These are phyloP conservation scores for Symbiodinium pilosum DNA, from an alignment of 73 alveolate species.

Conservation along the genomic window DNA sequence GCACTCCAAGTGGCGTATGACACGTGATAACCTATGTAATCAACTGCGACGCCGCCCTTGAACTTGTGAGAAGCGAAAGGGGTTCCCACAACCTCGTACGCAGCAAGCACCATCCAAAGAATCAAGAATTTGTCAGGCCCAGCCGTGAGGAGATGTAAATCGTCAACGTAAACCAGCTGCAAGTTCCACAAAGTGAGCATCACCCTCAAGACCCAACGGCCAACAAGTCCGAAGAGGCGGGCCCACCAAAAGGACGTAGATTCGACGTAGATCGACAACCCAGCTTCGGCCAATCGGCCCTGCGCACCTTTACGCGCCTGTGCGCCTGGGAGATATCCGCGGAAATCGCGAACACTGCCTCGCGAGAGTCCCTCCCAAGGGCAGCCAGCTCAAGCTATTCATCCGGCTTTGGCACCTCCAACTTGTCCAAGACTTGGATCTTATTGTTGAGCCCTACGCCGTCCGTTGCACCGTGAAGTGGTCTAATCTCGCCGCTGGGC, in stretches of 20 bases:
- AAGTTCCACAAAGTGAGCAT: neutral
- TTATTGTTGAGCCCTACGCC: neutral
- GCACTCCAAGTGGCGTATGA: neutral
- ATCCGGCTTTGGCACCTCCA: constrained; percentile 12
- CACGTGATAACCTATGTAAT: constrained; percentile 6
- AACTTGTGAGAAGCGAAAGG: constrained; percentile 18
- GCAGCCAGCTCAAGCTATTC: neutral
- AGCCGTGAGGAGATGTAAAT: neutral
- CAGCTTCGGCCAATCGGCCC: neutral
- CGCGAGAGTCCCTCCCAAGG: neutral
- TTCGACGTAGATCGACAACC: neutral
- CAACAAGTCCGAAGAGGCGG: neutral
- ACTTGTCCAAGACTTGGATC: neutral
- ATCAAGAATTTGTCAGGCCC: neutral
- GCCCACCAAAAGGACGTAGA: neutral
- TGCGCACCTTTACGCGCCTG: neutral
- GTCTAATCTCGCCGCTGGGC: constrained; percentile 1
- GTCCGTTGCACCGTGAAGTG: constrained; percentile 37
- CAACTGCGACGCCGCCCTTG: neutral
- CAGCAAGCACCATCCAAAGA: neutral
- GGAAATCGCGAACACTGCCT: neutral
- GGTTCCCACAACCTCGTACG: constrained; percentile 8
- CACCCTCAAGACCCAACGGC: neutral
- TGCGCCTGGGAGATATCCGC: constrained; percentile 9
- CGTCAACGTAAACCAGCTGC: constrained; percentile 4